phyloP scores from a whole-genome alignment of 2,329 filamentous ascomycete species.

The Xylariales sp. region DNA sequence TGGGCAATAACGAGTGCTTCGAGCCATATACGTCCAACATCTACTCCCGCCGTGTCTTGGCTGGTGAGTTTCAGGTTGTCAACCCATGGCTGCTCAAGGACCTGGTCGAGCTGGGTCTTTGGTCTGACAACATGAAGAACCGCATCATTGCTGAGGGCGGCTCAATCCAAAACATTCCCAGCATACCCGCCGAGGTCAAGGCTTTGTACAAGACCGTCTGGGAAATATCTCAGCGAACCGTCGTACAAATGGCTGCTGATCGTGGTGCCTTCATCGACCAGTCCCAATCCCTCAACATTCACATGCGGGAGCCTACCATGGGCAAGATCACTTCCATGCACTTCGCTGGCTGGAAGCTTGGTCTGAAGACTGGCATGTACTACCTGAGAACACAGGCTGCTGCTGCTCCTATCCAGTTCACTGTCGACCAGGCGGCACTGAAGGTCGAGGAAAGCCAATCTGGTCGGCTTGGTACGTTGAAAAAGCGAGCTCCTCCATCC shows the following conservation, averaged over 20 bases:
- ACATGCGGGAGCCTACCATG: constrained; percentile 99
- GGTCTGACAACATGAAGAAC: constrained; percentile 99
- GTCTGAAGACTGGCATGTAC: constrained; percentile 99
- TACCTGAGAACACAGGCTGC: constrained; percentile 98
- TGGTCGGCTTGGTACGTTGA: constrained; percentile 55
- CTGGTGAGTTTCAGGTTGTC: constrained; percentile 98
- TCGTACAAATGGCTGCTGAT: constrained; percentile 97
- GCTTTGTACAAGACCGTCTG: constrained; percentile 98
- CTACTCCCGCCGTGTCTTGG: constrained; percentile 95
- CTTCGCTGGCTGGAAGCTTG: constrained; percentile 98
- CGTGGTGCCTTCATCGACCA: constrained; percentile 98
- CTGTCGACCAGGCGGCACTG: constrained; percentile 92
- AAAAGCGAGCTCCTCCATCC: constrained; percentile 64
- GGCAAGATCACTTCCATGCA: constrained; percentile 99
- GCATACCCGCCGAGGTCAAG: constrained; percentile 94
- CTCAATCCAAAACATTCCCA: constrained; percentile 94
- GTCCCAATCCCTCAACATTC: constrained; percentile 98
- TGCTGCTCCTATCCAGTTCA: constrained; percentile 96
- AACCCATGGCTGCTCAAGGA: constrained; percentile 99
- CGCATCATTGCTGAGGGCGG: constrained; percentile 96
- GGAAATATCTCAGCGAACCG: constrained; percentile 95
- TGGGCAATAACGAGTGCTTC: constrained; percentile 99
- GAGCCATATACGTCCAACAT: constrained; percentile 99
- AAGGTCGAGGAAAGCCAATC: constrained; percentile 80
- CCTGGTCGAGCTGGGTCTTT: constrained; percentile 93